Conservation (phyloP, 169 alveolate species). For the Plasmodium knowlesi region DNA sequence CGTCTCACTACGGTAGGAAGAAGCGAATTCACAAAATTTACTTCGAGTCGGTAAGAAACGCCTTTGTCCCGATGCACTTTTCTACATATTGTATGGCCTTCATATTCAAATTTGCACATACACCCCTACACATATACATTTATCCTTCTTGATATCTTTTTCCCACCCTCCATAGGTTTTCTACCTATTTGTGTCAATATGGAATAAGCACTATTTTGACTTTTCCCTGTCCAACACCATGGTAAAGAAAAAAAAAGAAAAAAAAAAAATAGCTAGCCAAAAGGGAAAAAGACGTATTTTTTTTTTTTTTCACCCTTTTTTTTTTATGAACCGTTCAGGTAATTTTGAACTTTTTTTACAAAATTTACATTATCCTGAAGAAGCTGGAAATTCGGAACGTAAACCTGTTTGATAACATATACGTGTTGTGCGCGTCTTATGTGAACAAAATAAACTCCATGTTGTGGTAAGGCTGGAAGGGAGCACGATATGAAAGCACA, state of each 20-base stretch:
- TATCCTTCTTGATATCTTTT: neutral
- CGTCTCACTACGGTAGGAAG: slow-evolving; percentile 22
- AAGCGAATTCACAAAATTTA: slow-evolving; percentile 67
- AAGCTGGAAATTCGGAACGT: slow-evolving; percentile 65
- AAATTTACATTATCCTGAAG: slow-evolving; percentile 59
- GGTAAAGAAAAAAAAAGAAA: slow-evolving; percentile 35
- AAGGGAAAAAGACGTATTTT: neutral
- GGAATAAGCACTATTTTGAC: slow-evolving; percentile 65
- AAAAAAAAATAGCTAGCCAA: slow-evolving; percentile 32
- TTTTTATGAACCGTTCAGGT: slow-evolving; percentile 58
- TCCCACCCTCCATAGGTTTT: slow-evolving; percentile 17
- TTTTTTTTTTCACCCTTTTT: neutral
- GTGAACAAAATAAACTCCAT: slow-evolving; percentile 69
- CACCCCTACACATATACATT: neutral
- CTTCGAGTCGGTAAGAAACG: slow-evolving; percentile 46
- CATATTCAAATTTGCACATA: neutral
- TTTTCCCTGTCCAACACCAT: slow-evolving; percentile 65
- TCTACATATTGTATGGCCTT: neutral
- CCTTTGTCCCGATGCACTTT: neutral
- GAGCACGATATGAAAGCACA: neutral
- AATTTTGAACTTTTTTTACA: slow-evolving; percentile 58
- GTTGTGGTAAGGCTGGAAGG: slow-evolving; percentile 46
- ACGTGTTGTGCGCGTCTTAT: slow-evolving; percentile 55
- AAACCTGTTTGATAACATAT: slow-evolving; percentile 69
- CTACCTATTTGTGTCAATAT: slow-evolving; percentile 32